Evolutionary conservation across 225 moss, liverwort and hornwort genomes (phyloP), one percentile per base, ranked within the genome.

Genomic region (Sphagnum contortum): DNA sequence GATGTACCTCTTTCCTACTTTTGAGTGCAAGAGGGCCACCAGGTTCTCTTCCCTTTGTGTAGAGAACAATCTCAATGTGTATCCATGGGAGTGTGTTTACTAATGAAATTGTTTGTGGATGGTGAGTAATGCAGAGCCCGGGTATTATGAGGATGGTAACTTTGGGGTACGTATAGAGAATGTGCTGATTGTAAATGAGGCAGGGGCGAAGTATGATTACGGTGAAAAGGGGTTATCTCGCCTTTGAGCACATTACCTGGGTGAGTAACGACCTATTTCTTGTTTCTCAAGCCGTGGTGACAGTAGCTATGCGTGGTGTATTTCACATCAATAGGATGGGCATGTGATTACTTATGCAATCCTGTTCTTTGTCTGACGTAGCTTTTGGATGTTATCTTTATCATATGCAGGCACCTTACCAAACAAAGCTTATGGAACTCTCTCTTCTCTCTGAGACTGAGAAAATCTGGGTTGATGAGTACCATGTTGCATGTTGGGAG

Each of bases 111-210:
- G 6, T 64, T 64, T 48, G 12, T 59, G 46, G 64, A 13, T n/a
- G 44, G 66, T 5, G 8, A 9, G 8, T 50, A 5, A 45, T 57
- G 66, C 83, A 89, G 90, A 90, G 72, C 90, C 90, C 49, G 90
- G 90, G 48, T 90, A 90, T 71, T 90, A 90, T 0, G 90, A 90
- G 76, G 90, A 88, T 68, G 88, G 90, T 8, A 91, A 91, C 66
- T 91, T 88, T 61, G 90, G 90, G 59, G 85, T 91, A 59, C 85
- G 90, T 72, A 81, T 88, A 75, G 90, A 91, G 67, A 91, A 91
- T 67, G 90, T 91, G 51, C 67, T 91, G 74, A 85, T 91, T 66
- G 83, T 88, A 47, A 91, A 86, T 70, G 88, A 88, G 62, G 90
- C 79, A 68, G 71, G 81, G 60, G 73, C 81, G 50, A 91, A 88